These are phyloP conservation scores for Aspergillus ochraceus DNA, from an alignment of 2,329 filamentous ascomycete species.

Conservation along the genomic window DNA sequence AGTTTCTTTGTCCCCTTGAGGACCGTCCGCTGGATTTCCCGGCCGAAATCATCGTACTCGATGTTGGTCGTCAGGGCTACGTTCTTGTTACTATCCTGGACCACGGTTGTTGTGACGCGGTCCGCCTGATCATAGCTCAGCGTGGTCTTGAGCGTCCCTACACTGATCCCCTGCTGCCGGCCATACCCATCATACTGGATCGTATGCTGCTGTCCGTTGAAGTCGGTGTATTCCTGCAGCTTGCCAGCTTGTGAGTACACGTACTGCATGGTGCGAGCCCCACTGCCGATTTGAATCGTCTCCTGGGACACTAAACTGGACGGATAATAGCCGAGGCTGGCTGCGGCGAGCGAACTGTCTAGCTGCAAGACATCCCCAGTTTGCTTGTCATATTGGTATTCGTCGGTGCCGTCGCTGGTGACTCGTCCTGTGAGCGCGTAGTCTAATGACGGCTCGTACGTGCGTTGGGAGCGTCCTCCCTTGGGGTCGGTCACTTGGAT, in stretches of 20 bases:
- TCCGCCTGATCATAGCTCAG: neutral
- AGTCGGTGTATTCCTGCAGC: conserved; percentile 9
- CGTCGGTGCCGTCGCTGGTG: neutral
- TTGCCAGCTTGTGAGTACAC: conserved; percentile 10
- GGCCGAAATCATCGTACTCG: conserved; percentile 1
- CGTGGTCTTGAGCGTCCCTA: neutral
- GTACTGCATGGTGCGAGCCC: no score
- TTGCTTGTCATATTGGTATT: neutral
- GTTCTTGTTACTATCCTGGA: neutral
- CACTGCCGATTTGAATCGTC: neutral
- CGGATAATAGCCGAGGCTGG: neutral
- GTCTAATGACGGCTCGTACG: neutral
- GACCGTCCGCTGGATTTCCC: neutral
- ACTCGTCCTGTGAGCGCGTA: neutral
- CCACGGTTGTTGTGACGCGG: neutral
- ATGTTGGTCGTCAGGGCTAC: neutral
- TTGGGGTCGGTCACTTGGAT: neutral
- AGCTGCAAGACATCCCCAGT: neutral
- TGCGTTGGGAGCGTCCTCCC: neutral
- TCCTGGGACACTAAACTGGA: neutral
- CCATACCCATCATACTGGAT: conserved; percentile 6
- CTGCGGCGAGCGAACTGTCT: no score
- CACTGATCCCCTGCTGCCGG: neutral
- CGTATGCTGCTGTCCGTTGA: conserved; percentile 7
- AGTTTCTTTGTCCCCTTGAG: neutral